Evolutionary conservation across 106 monocot species (phyloP).

Genomic region (Vanilla planifolia): DNA sequence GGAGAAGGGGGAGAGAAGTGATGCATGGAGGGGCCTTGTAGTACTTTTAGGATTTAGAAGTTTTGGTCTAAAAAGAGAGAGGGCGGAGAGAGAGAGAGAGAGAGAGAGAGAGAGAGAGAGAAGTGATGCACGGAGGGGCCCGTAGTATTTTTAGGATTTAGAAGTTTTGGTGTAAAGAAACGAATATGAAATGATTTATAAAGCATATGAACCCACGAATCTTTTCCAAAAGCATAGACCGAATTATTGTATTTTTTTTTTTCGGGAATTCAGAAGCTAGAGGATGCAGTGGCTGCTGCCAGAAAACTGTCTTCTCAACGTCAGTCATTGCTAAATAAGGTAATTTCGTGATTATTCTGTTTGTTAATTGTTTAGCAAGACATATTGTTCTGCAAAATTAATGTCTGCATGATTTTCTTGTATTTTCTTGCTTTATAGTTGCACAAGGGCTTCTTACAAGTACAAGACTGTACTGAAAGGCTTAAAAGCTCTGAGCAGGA

Average conservation of each 20-base stretch:
- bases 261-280: constrained; percentile 60
- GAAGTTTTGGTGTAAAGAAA: no score
- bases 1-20: no score
- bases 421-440: constrained; percentile 25
- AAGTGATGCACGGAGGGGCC: no score
- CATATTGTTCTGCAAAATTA: not conserved
- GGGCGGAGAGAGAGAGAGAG: no score
- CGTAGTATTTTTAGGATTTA: no score
- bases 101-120: no score
- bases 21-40: no score
- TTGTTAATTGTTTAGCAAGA: not conserved
- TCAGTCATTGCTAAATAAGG: constrained; percentile 46
- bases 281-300: constrained; percentile 50
- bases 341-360: constrained; percentile 12
- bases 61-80: no score
- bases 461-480: constrained; percentile 44
- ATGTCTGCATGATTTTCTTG: not conserved
- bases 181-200: no score
- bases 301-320: constrained; percentile 64
- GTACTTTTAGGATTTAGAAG: no score
- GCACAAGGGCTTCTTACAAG: constrained; percentile 41
- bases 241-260: not conserved
- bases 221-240: no score
- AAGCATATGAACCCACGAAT: no score
- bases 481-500: constrained; percentile 61